phyloP scores from a whole-genome alignment of 75 land plant species.

The Sequoiadendron giganteum region DNA sequence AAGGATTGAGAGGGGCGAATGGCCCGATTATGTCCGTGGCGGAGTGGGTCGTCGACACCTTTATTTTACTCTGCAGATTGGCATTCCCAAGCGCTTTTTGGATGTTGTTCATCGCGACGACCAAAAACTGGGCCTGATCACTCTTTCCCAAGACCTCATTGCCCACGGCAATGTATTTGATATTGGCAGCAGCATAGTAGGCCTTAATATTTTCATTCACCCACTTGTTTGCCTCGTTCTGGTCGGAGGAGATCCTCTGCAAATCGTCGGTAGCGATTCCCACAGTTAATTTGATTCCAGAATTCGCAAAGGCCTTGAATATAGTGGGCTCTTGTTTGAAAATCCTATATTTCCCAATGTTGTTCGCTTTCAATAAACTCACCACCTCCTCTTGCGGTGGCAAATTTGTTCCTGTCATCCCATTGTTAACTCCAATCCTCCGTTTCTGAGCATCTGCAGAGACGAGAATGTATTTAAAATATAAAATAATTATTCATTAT shows the following conservation, averaged over 20 bases:
- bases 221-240: conserved; percentile 40
- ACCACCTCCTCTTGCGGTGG: conserved; percentile 50
- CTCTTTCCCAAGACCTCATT: conserved; percentile 41
- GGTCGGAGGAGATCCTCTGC: conserved; percentile 18
- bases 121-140: not conserved
- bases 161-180: conserved; percentile 60
- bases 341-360: conserved; percentile 35
- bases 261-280: conserved; percentile 49
- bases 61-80: conserved; percentile 31
- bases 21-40: conserved; percentile 21
- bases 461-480: too few species aligned
- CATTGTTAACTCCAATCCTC: conserved; percentile 45
- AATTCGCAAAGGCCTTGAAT: conserved; percentile 43
- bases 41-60: conserved; percentile 49
- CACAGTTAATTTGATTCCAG: conserved; percentile 42
- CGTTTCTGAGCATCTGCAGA: not conserved
- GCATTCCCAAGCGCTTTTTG: conserved; percentile 22
- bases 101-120: conserved; percentile 33
- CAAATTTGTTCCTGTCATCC: conserved; percentile 43
- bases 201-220: conserved; percentile 36
- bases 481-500: too few species aligned
- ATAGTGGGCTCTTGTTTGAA: conserved; percentile 36
- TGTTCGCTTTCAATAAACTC: conserved; percentile 20
- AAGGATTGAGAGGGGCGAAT: conserved; percentile 37
- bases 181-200: conserved; percentile 20